Base-by-base conservation (phyloP, 306 rosid species). In the Ziziphus jujuba region DNA sequence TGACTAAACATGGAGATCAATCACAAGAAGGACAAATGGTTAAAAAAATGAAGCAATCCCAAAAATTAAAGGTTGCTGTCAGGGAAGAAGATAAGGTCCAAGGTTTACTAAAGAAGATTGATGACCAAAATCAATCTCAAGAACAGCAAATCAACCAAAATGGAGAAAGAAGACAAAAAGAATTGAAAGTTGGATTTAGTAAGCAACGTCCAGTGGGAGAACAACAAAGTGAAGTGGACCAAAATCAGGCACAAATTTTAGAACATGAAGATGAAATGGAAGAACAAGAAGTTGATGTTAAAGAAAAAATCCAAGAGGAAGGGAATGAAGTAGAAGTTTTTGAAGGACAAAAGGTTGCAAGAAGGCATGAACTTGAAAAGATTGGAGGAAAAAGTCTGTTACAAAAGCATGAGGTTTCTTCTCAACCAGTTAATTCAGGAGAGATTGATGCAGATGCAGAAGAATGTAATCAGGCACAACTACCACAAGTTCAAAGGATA, bases 351-450 rank as follows among this genome's bases (percentile, higher is more conserved):
- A 19, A 10, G 28, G 70, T 50, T 52, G 14, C 52, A 51, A 21
- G 65, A 36, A 50, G 13, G 23, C 53, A 10, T 19, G 53, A 75
- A 38, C 61, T 67, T 44, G 65, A 51, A 52, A 57, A 45, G 34
- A n/a, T 0, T 19, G 56, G 5, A 17, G 36, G 16, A 22, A 12
- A 14, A 25, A 57, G 24, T 25, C 40, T 44, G 51, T 15, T 11
- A 48, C 14, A n/a, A 6, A 44, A 22, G 22, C 36, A 16, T 25
- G 54, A 61, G 21, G 52, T 61, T 19, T 21, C 9, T 28, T 22
- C 33, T n/a, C 33, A 21, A 54, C 23, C 25, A 54, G 5, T 7
- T 3, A 3, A 28, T 5, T 19, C 66, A 17, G 25, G 67, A 8
- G 13, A 47, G 13, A 11, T 47, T 44, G 19, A 16, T 21, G 36